Evolutionary conservation across 495 filamentous ascomycete species (phyloP), one percentile per base, ranked within the genome.

Genomic region (Daldinia bambusicola): DNA sequence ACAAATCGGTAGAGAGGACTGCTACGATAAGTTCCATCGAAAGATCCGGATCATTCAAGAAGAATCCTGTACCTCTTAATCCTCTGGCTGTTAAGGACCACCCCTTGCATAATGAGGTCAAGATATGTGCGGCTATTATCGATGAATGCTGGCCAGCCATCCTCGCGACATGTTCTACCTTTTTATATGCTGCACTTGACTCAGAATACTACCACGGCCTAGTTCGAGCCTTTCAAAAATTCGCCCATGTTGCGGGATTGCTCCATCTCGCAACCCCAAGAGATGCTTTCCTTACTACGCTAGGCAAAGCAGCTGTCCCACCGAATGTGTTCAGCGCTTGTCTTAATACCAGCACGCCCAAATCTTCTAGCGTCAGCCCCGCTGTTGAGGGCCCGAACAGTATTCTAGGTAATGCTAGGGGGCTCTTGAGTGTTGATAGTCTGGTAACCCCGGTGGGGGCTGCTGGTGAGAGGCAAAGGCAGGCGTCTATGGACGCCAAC

Each of bases 71-170:
- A 10, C 93, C 92, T 0, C 81, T 93, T 22, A 98, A 98, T 74
- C 95, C 95, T 12, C 76, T 98, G 14, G 83, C 80, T 5, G 79
- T 97, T 9, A 85, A 90, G 62, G 86, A 87, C 7, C 92, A 96
- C 74, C 85, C 92, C 3, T 83, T 92, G 16, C 85, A 90, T 63
- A 75, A 83, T 5, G 89, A 92, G 16, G 88, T 98, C 64, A 85
- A 88, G 69, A 87, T 89, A 5, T 92, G 93, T 64, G 91, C 93
- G 26, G 86, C 86, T 2, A 91, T 98, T 50, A 90, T 99, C 48
- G 91, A 94, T 5, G 86, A 92, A 72, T 98, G 96, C 74, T 99
- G 95, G 95, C 95, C 96, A 26, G 95, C 96, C 52, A 87, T 98
- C 13, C 87, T 99, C 37, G 95, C 95, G 14, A 91, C 93, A 1